These are phyloP conservation scores for Aspergillus fischeri DNA, from an alignment of 2,329 filamentous ascomycete species.

Conservation along the genomic window DNA sequence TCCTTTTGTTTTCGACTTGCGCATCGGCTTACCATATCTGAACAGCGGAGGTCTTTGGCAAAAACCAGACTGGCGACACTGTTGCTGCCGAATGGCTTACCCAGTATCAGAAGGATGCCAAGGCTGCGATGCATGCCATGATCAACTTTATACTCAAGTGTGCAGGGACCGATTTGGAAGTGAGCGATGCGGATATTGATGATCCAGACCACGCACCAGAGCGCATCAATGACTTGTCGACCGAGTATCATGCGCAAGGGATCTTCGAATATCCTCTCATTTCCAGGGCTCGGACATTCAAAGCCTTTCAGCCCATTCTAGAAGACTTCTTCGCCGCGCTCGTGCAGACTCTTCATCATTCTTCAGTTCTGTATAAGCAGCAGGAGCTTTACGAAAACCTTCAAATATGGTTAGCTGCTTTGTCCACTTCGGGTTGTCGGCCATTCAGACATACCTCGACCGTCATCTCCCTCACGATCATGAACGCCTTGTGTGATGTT, in stretches of 20 bases:
- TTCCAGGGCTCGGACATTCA: slow-evolving; percentile 70
- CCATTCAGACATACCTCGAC: slow-evolving; percentile 94
- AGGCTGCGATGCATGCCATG: slow-evolving; percentile 53
- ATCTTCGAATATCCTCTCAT: slow-evolving; percentile 90
- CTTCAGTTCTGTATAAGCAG: slow-evolving; percentile 76
- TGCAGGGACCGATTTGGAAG: slow-evolving; percentile 74
- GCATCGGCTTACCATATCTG: slow-evolving; percentile 20
- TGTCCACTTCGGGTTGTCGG: slow-evolving; percentile 82
- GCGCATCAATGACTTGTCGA: slow-evolving; percentile 78
- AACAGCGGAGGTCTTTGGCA: slow-evolving; percentile 57
- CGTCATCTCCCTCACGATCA: slow-evolving; percentile 74
- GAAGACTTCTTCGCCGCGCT: slow-evolving; percentile 75
- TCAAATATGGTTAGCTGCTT: slow-evolving; percentile 80
- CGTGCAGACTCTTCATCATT: slow-evolving; percentile 73
- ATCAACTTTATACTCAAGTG: slow-evolving; percentile 62
- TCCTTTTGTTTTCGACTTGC: neutral
- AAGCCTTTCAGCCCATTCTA: slow-evolving; percentile 73
- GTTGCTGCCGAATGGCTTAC: slow-evolving; percentile 56
- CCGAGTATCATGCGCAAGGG: slow-evolving; percentile 76
- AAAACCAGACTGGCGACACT: slow-evolving; percentile 51
- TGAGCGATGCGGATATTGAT: slow-evolving; percentile 77
- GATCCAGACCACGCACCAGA: slow-evolving; percentile 83
- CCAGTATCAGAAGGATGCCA: slow-evolving; percentile 53
- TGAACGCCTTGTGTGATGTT: slow-evolving; percentile 70
- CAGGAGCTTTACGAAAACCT: slow-evolving; percentile 78